These are phyloP conservation scores for Physocladia obscura DNA, from an alignment of 192 early-diverging fungal genomes.

Conservation along the genomic window DNA sequence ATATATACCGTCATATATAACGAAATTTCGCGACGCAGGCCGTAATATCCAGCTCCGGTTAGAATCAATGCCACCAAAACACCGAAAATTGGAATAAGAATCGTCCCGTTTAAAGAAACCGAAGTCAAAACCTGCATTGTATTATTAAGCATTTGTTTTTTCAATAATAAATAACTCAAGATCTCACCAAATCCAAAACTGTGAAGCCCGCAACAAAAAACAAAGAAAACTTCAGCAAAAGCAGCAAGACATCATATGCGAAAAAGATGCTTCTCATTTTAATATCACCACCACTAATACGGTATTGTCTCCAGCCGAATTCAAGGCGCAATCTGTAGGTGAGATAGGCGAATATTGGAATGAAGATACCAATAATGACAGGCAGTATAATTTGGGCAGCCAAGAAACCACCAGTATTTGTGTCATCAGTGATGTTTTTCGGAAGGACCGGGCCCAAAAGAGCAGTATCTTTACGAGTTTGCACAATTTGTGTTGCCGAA, in stretches of 20 bases:
- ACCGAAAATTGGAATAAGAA: background rate
- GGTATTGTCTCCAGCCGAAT: constrained; percentile 21
- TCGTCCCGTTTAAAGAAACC: background rate
- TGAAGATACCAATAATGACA: constrained; percentile 9
- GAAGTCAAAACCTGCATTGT: constrained; percentile 4
- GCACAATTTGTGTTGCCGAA: constrained; percentile 11
- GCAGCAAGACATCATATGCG: constrained; percentile 17
- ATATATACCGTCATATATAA: background rate
- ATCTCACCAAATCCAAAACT: constrained; percentile 18
- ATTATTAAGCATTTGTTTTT: background rate
- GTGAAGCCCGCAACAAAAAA: constrained; percentile 22
- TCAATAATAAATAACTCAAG: background rate
- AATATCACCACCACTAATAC: constrained; percentile 11
- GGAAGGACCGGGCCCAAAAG: background rate
- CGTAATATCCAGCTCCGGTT: constrained; percentile 11
- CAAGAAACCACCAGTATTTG: constrained; percentile 5
- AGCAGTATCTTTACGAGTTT: constrained; percentile 2
- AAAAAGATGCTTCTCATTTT: constrained; percentile 15
- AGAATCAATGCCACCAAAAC: background rate
- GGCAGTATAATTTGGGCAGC: constrained; percentile 19
- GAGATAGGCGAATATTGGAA: constrained; percentile 20
- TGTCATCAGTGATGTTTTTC: background rate
- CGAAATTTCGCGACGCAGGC: background rate
- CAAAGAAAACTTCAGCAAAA: constrained; percentile 16
- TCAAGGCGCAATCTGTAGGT: constrained; percentile 7